Percentiles rank a stretch among this genome's conserved stretches.
Conservation (phyloP, 2,329 filamentous ascomycete species). For the Elsinoe australis region DNA sequence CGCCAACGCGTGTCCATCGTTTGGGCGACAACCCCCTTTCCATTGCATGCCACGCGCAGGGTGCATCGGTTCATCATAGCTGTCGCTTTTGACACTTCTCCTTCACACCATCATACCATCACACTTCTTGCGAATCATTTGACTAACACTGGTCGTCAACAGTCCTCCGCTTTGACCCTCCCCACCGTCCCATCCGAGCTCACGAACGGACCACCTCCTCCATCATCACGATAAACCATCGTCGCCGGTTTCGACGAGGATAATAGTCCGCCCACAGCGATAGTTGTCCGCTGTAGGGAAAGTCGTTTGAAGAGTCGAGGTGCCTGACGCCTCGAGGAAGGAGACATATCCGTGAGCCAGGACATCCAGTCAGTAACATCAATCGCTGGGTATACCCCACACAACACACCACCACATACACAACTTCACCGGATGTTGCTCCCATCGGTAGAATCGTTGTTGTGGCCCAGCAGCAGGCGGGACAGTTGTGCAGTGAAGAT, state of each 20-base stretch:
- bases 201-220: constrained; percentile 18
- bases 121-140: constrained; percentile 3
- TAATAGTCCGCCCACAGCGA: not conserved
- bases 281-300: constrained; percentile 9
- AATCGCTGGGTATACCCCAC: constrained; percentile 14
- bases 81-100: constrained; percentile 8
- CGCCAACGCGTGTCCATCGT: constrained; percentile 14
- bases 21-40: constrained; percentile 4
- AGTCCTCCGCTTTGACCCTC: constrained; percentile 18
- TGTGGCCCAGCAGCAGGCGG: constrained; percentile 29
- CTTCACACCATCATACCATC: not conserved
- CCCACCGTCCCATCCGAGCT: constrained; percentile 16
- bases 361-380: constrained; percentile 18
- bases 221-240: constrained; percentile 16
- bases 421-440: constrained; percentile 20
- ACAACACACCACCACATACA: constrained; percentile 8
- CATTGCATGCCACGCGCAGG: constrained; percentile 16
- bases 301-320: constrained; percentile 7
- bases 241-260: constrained; percentile 14
- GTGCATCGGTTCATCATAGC: constrained; percentile 15
- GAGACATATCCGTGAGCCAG: constrained; percentile 12
- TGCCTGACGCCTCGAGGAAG: constrained; percentile 2
- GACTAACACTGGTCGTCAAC: constrained; percentile 10
- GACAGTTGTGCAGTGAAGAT: constrained; percentile 31
- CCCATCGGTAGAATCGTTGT: constrained; percentile 21